Percentiles rank a stretch among this genome's conserved stretches.
These are phyloP conservation scores for Aspergillus saccharolyticus DNA, from an alignment of 495 filamentous ascomycete genomes.

Conservation along the genomic window DNA sequence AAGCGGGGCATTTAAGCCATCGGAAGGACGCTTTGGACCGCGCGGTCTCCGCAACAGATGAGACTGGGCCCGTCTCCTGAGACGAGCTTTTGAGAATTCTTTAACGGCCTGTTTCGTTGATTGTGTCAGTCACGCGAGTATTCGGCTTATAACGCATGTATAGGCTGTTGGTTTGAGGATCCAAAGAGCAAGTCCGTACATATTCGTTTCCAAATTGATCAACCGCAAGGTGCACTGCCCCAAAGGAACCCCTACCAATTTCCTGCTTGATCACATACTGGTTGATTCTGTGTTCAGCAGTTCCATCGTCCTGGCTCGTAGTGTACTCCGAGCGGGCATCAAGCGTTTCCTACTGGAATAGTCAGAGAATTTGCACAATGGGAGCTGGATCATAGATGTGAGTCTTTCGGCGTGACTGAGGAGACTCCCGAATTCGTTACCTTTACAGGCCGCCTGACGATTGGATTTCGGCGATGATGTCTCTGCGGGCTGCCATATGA, in stretches of 20 bases:
- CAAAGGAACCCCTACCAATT: constrained; percentile 92
- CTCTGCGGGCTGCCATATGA: constrained; percentile 64
- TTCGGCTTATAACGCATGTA: neutral
- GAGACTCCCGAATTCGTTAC: constrained; percentile 24
- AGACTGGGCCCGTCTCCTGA: constrained; percentile 91
- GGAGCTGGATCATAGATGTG: neutral
- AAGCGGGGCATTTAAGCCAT: constrained; percentile 61
- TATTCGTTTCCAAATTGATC: constrained; percentile 93
- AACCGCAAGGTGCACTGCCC: constrained; percentile 84
- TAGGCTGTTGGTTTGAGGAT: neutral
- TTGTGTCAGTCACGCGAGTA: neutral
- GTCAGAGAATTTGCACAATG: neutral
- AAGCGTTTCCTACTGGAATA: constrained; percentile 67
- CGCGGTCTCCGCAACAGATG: constrained; percentile 74
- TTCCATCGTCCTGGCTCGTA: constrained; percentile 78
- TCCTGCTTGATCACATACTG: constrained; percentile 94
- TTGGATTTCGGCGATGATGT: constrained; percentile 70
- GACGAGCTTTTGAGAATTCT: constrained; percentile 89
- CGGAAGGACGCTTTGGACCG: constrained; percentile 46
- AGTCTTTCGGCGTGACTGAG: neutral
- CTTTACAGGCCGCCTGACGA: constrained; percentile 67
- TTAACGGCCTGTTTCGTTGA: constrained; percentile 69
- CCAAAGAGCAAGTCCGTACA: constrained; percentile 50
- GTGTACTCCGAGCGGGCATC: constrained; percentile 84
- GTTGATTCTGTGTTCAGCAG: constrained; percentile 76